phyloP scores from a whole-genome alignment of 208 protist genomes.

The Wallacemonas rigidus region DNA sequence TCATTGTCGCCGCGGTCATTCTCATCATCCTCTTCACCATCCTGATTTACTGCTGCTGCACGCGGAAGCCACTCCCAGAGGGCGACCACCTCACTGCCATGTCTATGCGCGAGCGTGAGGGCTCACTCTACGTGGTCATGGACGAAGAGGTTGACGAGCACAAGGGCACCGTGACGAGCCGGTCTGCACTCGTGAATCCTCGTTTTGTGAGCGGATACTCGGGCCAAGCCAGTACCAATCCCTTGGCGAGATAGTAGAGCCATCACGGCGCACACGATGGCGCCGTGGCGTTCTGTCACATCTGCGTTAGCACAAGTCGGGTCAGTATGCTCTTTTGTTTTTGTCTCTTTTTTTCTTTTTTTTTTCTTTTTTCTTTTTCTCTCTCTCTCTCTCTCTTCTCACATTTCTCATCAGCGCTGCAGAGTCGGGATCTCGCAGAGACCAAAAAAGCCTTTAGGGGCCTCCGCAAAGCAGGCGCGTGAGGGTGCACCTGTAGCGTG shows the following conservation, averaged over 20 bases:
- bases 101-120: conserved; percentile 49
- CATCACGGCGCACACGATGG: no score
- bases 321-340: not conserved
- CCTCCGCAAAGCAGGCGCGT: not conserved
- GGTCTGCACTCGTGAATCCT: not conserved
- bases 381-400: not conserved
- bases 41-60: conserved; percentile 47
- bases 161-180: not conserved
- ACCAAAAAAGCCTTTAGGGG: not conserved
- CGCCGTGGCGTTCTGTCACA: no score
- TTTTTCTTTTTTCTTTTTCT: not conserved
- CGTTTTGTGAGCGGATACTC: not conserved
- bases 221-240: not conserved
- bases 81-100: conserved; percentile 32
- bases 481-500: not conserved
- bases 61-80: conserved; percentile 14
- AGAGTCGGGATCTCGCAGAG: not conserved
- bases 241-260: not conserved
- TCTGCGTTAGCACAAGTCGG: no score
- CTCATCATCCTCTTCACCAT: conserved; percentile 26
- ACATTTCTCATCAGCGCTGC: not conserved
- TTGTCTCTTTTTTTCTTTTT: not conserved
- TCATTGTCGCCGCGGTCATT: conserved; percentile 29
- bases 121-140: conserved; percentile 26
- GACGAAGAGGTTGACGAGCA: conserved; percentile 8